These are phyloP conservation scores for Liriodendron chinense DNA, from an alignment of 164 flowering plant genomes.

Conservation along the genomic window DNA sequence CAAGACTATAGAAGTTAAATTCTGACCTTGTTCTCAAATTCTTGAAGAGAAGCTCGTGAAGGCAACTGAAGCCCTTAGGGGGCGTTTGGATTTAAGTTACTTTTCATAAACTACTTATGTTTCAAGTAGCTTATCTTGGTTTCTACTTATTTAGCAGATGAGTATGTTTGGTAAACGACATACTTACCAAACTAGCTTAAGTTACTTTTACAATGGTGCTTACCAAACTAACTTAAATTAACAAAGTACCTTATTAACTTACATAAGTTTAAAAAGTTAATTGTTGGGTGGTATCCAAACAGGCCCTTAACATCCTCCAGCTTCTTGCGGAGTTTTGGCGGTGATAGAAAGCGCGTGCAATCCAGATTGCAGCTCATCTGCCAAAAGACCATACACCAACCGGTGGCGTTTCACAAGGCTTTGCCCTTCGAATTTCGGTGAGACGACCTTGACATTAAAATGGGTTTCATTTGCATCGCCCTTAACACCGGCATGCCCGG, in stretches of 20 bases:
- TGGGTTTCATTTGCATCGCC: constrained; percentile 61
- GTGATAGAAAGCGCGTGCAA: constrained; percentile 80
- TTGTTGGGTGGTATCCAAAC: too few relatives aligned
- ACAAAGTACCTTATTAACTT: too few relatives aligned
- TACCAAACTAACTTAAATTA: too few relatives aligned
- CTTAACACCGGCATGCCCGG: constrained; percentile 74
- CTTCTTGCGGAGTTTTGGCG: constrained; percentile 79
- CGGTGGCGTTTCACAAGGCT: constrained; percentile 76
- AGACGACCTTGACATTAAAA: constrained; percentile 71
- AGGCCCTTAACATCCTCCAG: constrained; percentile 10
- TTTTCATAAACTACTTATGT: too few relatives aligned
- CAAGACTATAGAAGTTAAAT: neutral
- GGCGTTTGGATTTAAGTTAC: too few relatives aligned
- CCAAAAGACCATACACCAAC: constrained; percentile 66
- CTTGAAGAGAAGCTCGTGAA: neutral
- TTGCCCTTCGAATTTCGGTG: constrained; percentile 65
- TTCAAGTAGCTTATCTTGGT: too few relatives aligned
- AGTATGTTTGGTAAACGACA: too few relatives aligned
- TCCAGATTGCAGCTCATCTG: constrained; percentile 73
- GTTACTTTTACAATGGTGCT: too few relatives aligned
- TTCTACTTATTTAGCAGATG: too few relatives aligned
- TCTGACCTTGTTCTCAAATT: neutral
- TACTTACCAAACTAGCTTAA: too few relatives aligned
- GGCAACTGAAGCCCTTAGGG: neutral
- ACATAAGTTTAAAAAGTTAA: too few relatives aligned